Evolutionary conservation across 495 filamentous ascomycete genomes (phyloP).

Genomic region (Usnea hakonensis): DNA sequence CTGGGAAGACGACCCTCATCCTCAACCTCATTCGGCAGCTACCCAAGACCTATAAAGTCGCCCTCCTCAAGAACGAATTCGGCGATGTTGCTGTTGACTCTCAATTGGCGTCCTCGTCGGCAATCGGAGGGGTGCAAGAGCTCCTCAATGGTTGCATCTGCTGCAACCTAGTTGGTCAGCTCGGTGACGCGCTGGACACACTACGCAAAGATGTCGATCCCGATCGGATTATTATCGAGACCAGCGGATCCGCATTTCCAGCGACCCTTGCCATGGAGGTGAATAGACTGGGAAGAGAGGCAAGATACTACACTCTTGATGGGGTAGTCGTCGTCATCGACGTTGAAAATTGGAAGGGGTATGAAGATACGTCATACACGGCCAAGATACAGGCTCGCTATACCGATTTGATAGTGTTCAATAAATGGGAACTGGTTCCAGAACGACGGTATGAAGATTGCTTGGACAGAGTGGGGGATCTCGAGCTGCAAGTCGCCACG

Average conservation of each 20-base stretch:
- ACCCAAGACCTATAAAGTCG: constrained; percentile 66
- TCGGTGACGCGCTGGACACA: constrained; percentile 68
- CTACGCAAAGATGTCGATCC: constrained; percentile 54
- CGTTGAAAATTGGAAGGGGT: constrained; percentile 95
- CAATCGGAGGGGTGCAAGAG: constrained; percentile 85
- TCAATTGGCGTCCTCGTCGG: constrained; percentile 69
- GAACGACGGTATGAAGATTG: constrained; percentile 74
- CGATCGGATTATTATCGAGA: constrained; percentile 90
- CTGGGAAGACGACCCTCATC: constrained; percentile 88
- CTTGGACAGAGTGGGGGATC: constrained; percentile 74
- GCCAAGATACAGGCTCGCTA: constrained; percentile 80
- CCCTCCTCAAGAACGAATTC: constrained; percentile 97
- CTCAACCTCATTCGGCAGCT: constrained; percentile 86
- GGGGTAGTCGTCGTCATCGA: constrained; percentile 91
- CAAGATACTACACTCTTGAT: constrained; percentile 66
- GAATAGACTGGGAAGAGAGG: constrained; percentile 64
- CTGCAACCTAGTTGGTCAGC: constrained; percentile 92
- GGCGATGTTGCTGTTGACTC: constrained; percentile 91
- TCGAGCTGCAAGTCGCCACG: constrained; percentile 64
- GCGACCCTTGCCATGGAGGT: constrained; percentile 90
- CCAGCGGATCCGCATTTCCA: constrained; percentile 77
- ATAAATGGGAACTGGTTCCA: constrained; percentile 79
- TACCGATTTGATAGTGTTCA: constrained; percentile 88
- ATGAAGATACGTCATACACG: constrained; percentile 83
- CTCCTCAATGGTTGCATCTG: constrained; percentile 96